Base-by-base conservation (phyloP, 192 early-diverging fungal species). In the Chytriomyces sp. region DNA sequence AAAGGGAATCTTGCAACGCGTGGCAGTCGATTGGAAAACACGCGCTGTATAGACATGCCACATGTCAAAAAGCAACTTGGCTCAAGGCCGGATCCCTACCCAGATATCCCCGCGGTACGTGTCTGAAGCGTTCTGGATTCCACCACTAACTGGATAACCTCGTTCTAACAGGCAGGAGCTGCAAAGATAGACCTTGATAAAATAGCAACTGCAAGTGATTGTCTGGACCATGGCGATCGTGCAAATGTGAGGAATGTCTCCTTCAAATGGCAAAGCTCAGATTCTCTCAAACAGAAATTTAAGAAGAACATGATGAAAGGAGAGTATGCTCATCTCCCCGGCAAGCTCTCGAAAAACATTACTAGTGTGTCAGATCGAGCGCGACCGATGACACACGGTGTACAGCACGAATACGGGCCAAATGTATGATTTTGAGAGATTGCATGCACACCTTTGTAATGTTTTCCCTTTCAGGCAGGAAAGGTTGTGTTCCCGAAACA, bases 401-500 rank as follows among this genome's bases (percentile, higher is more conserved):
- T 74, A 3, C 65, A 77, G 31, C 28, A 57, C 34, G 44, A 25
- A 30, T 73, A 34, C 28, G 64, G 76, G 64, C 70, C 75, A 3
- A 7, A 37, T 14, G 65, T 74, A 28, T 4, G 71, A 67, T 17
- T 53, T 34, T 39, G 19, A 17, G 5, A 17, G 31, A 22, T 2
- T 26, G 41, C 17, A 30, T 36, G 6, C 3, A 41, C 25, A 5
- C 53, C 40, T 75, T 8, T 56, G 31, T 12, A n/a, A n/a, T n/a
- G n/a, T 25, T 2, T 52, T 31, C 12, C 37, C 25, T 32, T 70
- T 5, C 32, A 78, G 77, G 77, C 68, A 33, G 74, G 58, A 7
- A 70, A 75, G 52, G 77, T 78, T 0, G n/a, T 78, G 8, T 78
- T 72, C 22, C 77, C 77, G 4, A 39, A 70, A 39, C 54, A 30